Base-by-base conservation (phyloP, 352 stramenopile species). In the Phytophthora pistaciae region DNA sequence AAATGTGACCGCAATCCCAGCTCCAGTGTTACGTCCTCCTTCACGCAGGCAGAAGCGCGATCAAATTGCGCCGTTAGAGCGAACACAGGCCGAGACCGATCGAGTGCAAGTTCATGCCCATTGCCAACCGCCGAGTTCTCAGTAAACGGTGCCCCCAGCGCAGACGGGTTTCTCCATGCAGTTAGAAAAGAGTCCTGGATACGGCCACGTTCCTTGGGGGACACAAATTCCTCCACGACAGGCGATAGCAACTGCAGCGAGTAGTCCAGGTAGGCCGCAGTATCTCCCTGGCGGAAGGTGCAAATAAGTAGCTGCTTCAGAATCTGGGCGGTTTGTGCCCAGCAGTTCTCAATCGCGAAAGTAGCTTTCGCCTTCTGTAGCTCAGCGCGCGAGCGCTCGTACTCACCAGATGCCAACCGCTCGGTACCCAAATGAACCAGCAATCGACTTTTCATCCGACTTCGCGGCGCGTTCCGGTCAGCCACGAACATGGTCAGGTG, bases 231-330 rank as follows among this genome's bases (percentile, higher is more conserved):
- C 38, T 92, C 86, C 10, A 96, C 72, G 14, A 81, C 75, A 7
- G 90, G 88, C 25, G 84, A 93, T 55, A 96, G 63, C 2, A 96
- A 70, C 55, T 96, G 90, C 52, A 96, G 72, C 29, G 78, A 87
- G 57, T 85, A 93, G 64, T 95, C 90, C 33, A 96, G 78, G 54
- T 87, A 96, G 1, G 86, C 87, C 3, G 76, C 73, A 25, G 78
- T 92, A 71, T 96, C 88, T 20, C 78, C 83, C 58, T 95, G 85
- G 3, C 80, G 80, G n/a, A 88, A 91, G 3, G 84, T 91, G 64
- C 90, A 96, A 5, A 87, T 75, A 6, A 95, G 69, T 7, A 96
- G 65, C 44, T 95, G 84, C 66, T 91, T 83, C 6, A 96, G 61
- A 46, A 95, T 83, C 58, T 95, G 88, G 52, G 83, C 79, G 6